A percentile compares a stretch with the other conserved stretches of the same genome.
These are phyloP conservation scores for Cicer arietinum DNA, from an alignment of 306 rosid genomes.

Conservation along the genomic window DNA sequence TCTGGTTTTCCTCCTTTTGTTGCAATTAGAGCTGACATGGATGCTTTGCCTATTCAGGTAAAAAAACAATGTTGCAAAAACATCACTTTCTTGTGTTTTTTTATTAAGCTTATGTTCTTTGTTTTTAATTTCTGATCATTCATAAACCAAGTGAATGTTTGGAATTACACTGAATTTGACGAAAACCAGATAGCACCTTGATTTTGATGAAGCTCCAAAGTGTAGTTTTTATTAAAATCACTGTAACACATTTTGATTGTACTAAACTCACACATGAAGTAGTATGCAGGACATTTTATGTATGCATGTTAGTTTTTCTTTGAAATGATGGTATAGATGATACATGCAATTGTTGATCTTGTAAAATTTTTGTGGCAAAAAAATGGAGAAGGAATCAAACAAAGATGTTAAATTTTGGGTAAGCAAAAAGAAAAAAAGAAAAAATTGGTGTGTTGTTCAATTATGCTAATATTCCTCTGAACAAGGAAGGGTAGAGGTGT, in stretches of 20 bases:
- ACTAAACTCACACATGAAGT: too few relatives aligned
- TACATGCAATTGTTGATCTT: constrained; percentile 10
- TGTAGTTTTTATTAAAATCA: too few relatives aligned
- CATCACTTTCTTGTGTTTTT: neutral
- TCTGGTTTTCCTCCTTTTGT: constrained; percentile 80
- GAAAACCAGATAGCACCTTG: too few relatives aligned
- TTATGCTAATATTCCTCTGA: too few relatives aligned
- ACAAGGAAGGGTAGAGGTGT: too few relatives aligned
- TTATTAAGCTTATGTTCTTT: neutral
- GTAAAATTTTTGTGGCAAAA: neutral
- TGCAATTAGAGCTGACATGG: constrained; percentile 95
- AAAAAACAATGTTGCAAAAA: neutral
- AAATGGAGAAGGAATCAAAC: too few relatives aligned
- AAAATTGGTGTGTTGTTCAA: too few relatives aligned
- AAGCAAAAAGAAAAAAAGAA: too few relatives aligned
- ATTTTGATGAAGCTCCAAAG: too few relatives aligned
- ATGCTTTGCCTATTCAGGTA: constrained; percentile 94
- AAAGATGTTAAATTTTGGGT: too few relatives aligned
- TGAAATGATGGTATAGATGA: constrained; percentile 4
- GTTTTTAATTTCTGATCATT: neutral
- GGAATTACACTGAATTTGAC: neutral
- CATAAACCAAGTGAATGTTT: neutral
- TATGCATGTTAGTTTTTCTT: constrained; percentile 18
- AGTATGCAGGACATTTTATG: neutral
- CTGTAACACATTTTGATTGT: neutral